These are phyloP conservation scores for Solanum hybrid DNA, from an alignment of 305 asterid genomes.

Conservation along the genomic window DNA sequence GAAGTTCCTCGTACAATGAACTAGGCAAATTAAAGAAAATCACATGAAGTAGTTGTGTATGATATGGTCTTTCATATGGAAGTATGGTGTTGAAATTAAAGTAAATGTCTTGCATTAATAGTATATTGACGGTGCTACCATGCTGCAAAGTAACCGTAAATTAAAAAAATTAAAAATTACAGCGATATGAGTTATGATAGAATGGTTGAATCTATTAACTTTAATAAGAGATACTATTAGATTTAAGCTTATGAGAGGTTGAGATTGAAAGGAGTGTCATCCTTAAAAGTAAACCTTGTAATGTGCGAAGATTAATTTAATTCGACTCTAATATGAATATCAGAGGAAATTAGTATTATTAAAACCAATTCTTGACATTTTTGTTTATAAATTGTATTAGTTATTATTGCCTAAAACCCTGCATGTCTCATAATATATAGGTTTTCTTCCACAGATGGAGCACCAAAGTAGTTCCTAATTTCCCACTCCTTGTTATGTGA, in stretches of 20 bases:
- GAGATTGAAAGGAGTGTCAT: background rate
- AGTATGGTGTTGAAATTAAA: background rate
- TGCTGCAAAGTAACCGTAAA: background rate
- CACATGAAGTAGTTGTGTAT: background rate
- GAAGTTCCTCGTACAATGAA: background rate
- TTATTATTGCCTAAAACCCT: background rate
- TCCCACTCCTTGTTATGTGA: background rate
- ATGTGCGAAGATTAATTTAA: background rate
- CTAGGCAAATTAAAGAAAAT: background rate
- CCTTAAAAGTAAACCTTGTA: background rate
- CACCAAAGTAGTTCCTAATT: background rate
- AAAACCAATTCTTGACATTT: background rate
- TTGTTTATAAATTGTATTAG: background rate
- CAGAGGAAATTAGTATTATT: background rate
- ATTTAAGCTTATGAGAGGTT: too few species aligned
- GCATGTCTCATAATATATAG: background rate
- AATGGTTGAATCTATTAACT: rapidly evolving
- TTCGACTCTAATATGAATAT: background rate
- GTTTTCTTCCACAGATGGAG: background rate
- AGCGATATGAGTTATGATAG: background rate
- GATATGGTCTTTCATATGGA: background rate
- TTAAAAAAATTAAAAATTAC: background rate
- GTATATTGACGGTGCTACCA: background rate
- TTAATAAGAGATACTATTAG: background rate
- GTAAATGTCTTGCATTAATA: background rate